phyloP scores from a whole-genome alignment of 83 land plant species.

The Picea engelmannii region DNA sequence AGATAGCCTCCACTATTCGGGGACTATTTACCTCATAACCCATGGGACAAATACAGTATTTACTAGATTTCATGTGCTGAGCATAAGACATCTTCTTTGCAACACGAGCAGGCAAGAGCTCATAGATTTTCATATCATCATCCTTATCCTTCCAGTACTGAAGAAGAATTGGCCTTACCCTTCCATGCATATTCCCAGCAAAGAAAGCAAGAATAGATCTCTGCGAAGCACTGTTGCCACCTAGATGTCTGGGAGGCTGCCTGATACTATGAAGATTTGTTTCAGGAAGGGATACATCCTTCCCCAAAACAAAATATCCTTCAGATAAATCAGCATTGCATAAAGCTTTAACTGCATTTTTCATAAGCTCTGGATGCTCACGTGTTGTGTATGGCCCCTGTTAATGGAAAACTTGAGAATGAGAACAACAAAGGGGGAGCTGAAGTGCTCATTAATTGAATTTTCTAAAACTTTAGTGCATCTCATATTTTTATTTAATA shows the following conservation, averaged over 20 bases:
- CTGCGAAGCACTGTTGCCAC: constrained; percentile 38
- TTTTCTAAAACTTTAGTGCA: too few relatives aligned
- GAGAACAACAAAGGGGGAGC: too few relatives aligned
- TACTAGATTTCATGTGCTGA: constrained; percentile 78
- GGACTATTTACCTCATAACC: constrained; percentile 89
- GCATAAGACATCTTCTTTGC: constrained; percentile 59
- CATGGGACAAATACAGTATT: constrained; percentile 80
- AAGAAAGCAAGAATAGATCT: constrained; percentile 70
- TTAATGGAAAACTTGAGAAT: too few relatives aligned
- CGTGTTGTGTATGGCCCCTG: constrained; percentile 36
- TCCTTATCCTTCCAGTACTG: constrained; percentile 83
- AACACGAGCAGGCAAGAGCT: constrained; percentile 52
- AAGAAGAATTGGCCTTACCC: constrained; percentile 68
- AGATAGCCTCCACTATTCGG: constrained; percentile 77
- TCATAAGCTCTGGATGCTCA: constrained; percentile 58
- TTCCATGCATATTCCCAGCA: constrained; percentile 86
- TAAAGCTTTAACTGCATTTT: constrained; percentile 79
- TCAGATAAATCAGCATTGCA: constrained; percentile 92
- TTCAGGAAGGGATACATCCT: constrained; percentile 94
- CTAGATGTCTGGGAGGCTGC: constrained; percentile 52
- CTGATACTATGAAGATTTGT: constrained; percentile 59
- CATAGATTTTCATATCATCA: constrained; percentile 78
- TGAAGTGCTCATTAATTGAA: too few relatives aligned
- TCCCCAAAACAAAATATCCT: constrained; percentile 56
- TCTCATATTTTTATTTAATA: too few relatives aligned